Conservation (phyloP, 129 eudicot genomes). For the Flaveria bidentis region DNA sequence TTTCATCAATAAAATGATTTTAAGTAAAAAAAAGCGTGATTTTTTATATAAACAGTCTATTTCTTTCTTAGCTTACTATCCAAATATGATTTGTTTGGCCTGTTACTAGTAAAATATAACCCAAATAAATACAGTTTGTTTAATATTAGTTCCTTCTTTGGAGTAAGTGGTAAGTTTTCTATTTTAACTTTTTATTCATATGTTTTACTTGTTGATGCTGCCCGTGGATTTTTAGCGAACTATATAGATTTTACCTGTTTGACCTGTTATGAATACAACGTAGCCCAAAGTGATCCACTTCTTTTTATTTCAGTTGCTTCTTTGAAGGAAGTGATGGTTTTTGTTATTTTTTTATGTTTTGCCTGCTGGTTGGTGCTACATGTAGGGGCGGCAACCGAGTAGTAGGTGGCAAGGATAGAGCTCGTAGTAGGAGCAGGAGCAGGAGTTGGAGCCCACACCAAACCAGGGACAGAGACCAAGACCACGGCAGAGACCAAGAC, state of each 20-base stretch:
- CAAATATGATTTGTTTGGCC: neutral
- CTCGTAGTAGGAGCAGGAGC: constrained; percentile 32
- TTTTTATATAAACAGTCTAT: no score
- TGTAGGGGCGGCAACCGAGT: constrained; percentile 26
- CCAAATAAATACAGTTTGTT: neutral
- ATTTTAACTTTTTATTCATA: neutral
- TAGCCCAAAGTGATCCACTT: neutral
- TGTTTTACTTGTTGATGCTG: constrained; percentile 16
- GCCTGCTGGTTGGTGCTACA: constrained; percentile 23
- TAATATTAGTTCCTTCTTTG: neutral
- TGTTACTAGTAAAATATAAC: neutral
- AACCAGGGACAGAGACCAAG: constrained; percentile 47
- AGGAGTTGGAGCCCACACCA: constrained; percentile 38
- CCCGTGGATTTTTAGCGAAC: neutral
- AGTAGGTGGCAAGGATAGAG: constrained; percentile 31
- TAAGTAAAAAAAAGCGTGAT: no score
- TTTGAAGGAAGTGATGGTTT: neutral
- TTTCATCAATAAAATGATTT: no score
- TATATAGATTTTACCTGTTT: neutral
- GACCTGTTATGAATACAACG: neutral
- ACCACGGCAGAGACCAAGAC: constrained; percentile 48
- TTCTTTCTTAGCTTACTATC: neutral
- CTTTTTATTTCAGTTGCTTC: neutral
- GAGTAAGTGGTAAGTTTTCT: neutral
- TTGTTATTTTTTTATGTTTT: constrained; percentile 1